Base-by-base conservation (phyloP, 2,329 filamentous ascomycete genomes). In the Penicillium polonicum region DNA sequence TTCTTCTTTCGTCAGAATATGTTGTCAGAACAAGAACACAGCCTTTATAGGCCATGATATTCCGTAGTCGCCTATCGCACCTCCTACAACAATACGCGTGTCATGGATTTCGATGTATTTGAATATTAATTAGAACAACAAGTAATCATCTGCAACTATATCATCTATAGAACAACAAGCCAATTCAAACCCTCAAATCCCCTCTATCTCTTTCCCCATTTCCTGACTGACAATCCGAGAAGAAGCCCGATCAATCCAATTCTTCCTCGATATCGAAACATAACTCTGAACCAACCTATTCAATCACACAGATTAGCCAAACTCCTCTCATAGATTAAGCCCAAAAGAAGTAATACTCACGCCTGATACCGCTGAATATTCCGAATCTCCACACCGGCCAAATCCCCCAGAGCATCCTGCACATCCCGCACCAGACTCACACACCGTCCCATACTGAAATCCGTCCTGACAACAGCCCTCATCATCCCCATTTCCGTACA, bases 381-480 rank as follows among this genome's bases (percentile, higher is more conserved):
- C 23, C 31, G 25, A 27, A 61, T 45, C 44, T 96, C 90, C 80
- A 93, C 88, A 59, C 85, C 78, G 61, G 88, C 85, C 23, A 97
- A 80, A 48, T 88, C 78, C 41, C 84, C 79, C 60, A 91, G 72
- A 58, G 89, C 89, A 44, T 90, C 80, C 77, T 88, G 89, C 75
- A 97, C 85, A 71, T 97, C 92, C 27, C 74, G 68, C 55, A 96
- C 81, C 17, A 97, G 79, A 15, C 85, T 80, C 70, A 96, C 91
- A 70, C 91, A 95, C 39, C 92, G 83, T 62, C 83, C 85, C 71
- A 88, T 85, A 41, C 86, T 89, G 67, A 97, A 96, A 76, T 97
- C 92, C 74, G 96, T 92, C 48, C 92, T 85, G 8, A 97, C 90
- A 0, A 97, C 92, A 3, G 96, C 86, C 45, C 92, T 86, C 79